phyloP scores from a whole-genome alignment of 225 moss, liverwort and hornwort species.

The Pseudisothecium myosuroides region DNA sequence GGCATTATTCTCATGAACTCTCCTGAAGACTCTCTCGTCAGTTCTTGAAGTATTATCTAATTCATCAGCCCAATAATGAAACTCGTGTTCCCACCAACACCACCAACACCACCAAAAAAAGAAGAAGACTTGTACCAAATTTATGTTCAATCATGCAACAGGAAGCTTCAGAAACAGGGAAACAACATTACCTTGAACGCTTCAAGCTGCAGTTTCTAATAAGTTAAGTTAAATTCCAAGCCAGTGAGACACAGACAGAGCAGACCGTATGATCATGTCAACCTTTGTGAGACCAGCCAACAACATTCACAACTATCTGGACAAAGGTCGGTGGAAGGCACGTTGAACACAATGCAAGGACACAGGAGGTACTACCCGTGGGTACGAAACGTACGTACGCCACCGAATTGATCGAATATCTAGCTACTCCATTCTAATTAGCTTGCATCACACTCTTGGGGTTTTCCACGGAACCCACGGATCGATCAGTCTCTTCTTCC shows the following conservation, averaged over 20 bases:
- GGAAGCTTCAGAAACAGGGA: background rate
- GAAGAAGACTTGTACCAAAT: background rate
- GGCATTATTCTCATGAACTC: background rate
- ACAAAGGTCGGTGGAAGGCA: background rate
- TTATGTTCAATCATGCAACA: background rate
- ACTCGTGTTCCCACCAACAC: no score
- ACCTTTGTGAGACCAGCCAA: background rate
- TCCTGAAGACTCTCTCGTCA: background rate
- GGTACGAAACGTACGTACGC: conserved; percentile 2
- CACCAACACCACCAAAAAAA: no score
- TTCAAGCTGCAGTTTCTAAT: background rate
- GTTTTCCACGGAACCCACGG: background rate
- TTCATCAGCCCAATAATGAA: background rate
- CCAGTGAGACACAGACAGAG: background rate
- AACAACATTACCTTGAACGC: background rate
- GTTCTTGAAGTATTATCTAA: background rate
- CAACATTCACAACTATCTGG: background rate
- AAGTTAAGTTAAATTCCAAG: background rate
- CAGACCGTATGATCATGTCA: background rate
- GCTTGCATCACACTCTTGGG: background rate
- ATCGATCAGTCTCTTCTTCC: background rate
- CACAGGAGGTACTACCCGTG: background rate
- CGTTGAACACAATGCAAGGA: background rate
- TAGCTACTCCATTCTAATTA: background rate
- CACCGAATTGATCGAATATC: background rate